Conservation (phyloP, 345 rosid genomes). For the Salix caprea region DNA sequence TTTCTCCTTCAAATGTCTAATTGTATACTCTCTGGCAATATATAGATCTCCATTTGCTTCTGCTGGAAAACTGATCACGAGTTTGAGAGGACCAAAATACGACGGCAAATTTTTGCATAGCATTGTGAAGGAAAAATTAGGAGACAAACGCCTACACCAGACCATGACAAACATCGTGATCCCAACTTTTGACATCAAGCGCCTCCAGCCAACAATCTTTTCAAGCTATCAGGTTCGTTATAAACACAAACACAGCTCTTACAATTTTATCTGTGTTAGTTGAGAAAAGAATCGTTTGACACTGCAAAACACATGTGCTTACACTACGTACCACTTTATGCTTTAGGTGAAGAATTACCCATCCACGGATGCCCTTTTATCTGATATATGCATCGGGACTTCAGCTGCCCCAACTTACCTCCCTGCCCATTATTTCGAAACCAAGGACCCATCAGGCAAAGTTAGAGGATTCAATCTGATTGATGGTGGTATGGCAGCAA, state of each 20-base stretch:
- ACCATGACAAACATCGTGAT: constrained; percentile 69
- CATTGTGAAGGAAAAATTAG: constrained; percentile 40
- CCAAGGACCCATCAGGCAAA: constrained; percentile 28
- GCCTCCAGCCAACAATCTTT: constrained; percentile 64
- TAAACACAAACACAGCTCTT: too few species aligned
- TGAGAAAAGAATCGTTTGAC: too few species aligned
- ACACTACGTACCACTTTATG: neutral
- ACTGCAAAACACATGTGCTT: too few species aligned
- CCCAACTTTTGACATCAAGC: constrained; percentile 67
- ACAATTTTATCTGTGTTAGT: too few species aligned
- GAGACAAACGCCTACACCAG: constrained; percentile 42
- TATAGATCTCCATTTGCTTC: constrained; percentile 20
- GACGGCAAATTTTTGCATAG: constrained; percentile 51
- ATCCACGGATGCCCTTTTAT: constrained; percentile 37
- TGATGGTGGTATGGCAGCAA: constrained; percentile 81
- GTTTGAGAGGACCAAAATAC: constrained; percentile 57
- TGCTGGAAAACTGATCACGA: constrained; percentile 29
- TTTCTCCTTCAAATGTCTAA: neutral
- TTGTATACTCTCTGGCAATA: neutral
- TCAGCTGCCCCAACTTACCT: constrained; percentile 73
- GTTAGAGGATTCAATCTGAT: constrained; percentile 51
- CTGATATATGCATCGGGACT: constrained; percentile 58
- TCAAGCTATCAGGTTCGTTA: constrained; percentile 45
- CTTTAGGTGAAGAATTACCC: constrained; percentile 37
- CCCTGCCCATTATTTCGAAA: constrained; percentile 44